A percentile compares a stretch with the other conserved stretches of the same genome.
phyloP scores from a whole-genome alignment of 2,329 filamentous ascomycete genomes.

The Pseudogymnoascus sp. region DNA sequence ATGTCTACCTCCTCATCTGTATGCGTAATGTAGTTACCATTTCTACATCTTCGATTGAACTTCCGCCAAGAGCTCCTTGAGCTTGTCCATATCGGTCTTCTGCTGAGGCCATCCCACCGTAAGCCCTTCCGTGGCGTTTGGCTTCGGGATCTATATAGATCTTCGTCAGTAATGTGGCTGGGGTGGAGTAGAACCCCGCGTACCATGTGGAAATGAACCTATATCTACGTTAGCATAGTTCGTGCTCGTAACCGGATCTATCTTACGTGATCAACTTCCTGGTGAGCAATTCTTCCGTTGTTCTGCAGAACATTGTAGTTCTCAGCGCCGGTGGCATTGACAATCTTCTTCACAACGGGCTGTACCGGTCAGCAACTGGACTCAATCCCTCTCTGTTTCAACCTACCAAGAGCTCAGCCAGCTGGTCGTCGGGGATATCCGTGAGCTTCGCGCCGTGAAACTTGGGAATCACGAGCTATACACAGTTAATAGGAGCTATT shows the following conservation, averaged over 20 bases:
- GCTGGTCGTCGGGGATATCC: constrained; percentile 84
- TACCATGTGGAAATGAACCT: constrained; percentile 94
- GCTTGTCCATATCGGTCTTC: constrained; percentile 66
- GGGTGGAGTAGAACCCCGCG: constrained; percentile 17
- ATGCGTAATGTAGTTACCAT: not conserved
- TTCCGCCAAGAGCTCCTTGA: constrained; percentile 73
- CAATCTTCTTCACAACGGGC: constrained; percentile 82
- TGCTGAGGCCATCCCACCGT: constrained; percentile 72
- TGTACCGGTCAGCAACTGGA: constrained; percentile 25
- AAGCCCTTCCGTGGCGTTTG: constrained; percentile 71
- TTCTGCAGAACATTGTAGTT: constrained; percentile 97
- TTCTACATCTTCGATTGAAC: constrained; percentile 80
- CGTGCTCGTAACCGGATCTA: constrained; percentile 1
- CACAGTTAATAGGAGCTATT: constrained; percentile 2
- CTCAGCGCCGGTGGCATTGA: constrained; percentile 60
- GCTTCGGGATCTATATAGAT: constrained; percentile 78
- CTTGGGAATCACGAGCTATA: constrained; percentile 85
- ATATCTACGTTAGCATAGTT: constrained; percentile 12
- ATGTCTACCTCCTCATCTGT: not conserved
- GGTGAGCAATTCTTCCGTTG: constrained; percentile 85
- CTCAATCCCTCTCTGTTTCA: constrained; percentile 10
- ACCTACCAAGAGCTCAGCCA: constrained; percentile 70
- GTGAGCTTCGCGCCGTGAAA: constrained; percentile 83
- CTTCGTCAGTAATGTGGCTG: not conserved
- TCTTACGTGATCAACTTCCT: constrained; percentile 81